Evolutionary conservation across 2,329 filamentous ascomycete species (phyloP), one percentile per base, ranked within the genome.

Genomic region (Paraphoma sp.): DNA sequence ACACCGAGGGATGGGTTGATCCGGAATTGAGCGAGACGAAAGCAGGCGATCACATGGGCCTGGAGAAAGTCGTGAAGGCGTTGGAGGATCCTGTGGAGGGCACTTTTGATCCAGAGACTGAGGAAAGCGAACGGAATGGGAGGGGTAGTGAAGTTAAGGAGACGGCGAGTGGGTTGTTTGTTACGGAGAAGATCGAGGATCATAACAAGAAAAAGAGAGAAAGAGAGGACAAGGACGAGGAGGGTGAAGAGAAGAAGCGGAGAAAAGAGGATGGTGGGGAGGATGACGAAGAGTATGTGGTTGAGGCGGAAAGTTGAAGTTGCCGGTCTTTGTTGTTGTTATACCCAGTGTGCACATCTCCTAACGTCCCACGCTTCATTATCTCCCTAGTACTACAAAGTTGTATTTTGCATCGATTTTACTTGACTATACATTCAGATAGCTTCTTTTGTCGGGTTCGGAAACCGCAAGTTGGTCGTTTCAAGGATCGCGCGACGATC

Each of bases 1-100:
- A 72, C 51, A 78, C 76, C 3, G 54, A 75, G n/a, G 76, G 76
- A 12, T 80, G 77, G 77, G 73, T 80, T 6, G 74, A 78, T 54
- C 57, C 73, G 40, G 72, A 78, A 41, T 64, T 76, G 40, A 65
- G 65, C 23, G 73, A 74, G 41, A 78, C 74, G n/a, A 47, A 68
- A 17, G 69, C 77, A 54, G 77, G 78, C 12, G 78, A 80, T 45
- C 54, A 72, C 50, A 70, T 75, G 62, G 76, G 67, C 1, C 31
- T 70, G 30, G 52, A 62, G 40, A 63, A 63, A 48, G 54, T 67
- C 8, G 51, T 60, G 9, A 38, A 43, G 12, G 64, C 60, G 45
- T 30, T 65, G 4, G 45, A 55, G 17, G 53, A 62, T 47, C 62
- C 62, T 3, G 60, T 57, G 6, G 45, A 18, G 44, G 51, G 54